Conservation (phyloP, 768 basidiomycete species). For the Mycena galopus region DNA sequence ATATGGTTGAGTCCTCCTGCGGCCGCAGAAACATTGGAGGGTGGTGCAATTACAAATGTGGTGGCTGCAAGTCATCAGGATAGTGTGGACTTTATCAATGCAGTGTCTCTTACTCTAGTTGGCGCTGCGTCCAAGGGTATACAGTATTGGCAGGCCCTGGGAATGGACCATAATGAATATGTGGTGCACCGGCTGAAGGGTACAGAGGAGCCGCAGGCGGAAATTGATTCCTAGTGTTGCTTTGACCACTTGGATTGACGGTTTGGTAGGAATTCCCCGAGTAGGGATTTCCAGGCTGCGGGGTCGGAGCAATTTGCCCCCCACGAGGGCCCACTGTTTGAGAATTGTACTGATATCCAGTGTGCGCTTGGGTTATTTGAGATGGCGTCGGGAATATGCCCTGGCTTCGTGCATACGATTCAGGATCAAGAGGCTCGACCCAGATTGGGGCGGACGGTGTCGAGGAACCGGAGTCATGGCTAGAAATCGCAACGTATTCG, state of each 20-base stretch:
- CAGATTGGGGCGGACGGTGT: slow-evolving; percentile 1
- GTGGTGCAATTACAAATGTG: slow-evolving; percentile 2
- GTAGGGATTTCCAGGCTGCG: neutral
- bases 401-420: slow-evolving; percentile 24
- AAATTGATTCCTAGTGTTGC: neutral
- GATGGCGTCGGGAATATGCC: neutral
- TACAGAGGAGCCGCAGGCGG: neutral
- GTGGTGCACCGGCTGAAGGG: neutral
- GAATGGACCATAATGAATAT: slow-evolving; percentile 29
- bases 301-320: neutral
- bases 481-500: slow-evolving; percentile 18
- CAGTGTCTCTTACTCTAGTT: neutral
- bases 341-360: neutral
- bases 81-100: neutral
- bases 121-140: slow-evolving; percentile 22
- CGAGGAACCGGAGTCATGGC: neutral
- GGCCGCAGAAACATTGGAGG: slow-evolving; percentile 18
- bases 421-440: slow-evolving; percentile 30
- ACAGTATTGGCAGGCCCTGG: slow-evolving; percentile 29
- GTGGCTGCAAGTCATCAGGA: neutral
- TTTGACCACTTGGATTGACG: neutral
- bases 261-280: neutral
- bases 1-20: neutral
- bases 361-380: neutral
- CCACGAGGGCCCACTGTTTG: neutral